Evolutionary conservation across 768 basidiomycete genomes (phyloP).

Genomic region (Calocybe indica): DNA sequence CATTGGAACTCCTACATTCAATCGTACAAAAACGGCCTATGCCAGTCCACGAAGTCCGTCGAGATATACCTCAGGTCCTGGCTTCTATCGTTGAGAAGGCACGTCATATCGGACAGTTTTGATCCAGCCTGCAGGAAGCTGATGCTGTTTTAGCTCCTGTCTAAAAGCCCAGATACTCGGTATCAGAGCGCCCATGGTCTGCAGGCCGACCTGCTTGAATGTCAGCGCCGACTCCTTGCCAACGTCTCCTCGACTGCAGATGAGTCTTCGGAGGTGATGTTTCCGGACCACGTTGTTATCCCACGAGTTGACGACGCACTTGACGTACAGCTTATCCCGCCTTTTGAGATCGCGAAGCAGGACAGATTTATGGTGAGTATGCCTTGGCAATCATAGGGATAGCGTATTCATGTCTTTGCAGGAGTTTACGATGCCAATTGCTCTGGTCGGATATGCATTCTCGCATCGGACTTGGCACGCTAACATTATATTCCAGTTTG

Average conservation of each 20-base stretch:
- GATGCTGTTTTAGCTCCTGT: conserved; percentile 40
- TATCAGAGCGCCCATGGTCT: conserved; percentile 72
- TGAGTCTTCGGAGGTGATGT: conserved; percentile 47
- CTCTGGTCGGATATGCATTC: conserved; percentile 37
- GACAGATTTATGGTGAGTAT: conserved; percentile 56
- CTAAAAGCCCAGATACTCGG: conserved; percentile 60
- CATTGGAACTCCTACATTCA: conserved; percentile 60
- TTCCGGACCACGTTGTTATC: background rate
- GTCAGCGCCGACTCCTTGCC: conserved; percentile 56
- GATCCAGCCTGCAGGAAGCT: conserved; percentile 3
- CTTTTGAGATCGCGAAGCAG: conserved; percentile 58
- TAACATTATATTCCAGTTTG: conserved; percentile 37
- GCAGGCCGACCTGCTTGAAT: conserved; percentile 61
- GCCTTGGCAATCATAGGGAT: background rate
- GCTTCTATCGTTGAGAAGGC: conserved; percentile 69
- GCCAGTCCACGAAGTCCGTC: conserved; percentile 69
- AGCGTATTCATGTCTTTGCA: conserved; percentile 13
- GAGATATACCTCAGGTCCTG: conserved; percentile 68
- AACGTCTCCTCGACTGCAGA: conserved; percentile 53
- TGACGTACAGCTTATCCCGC: conserved; percentile 50
- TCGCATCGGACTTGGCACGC: background rate
- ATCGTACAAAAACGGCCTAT: conserved; percentile 70
- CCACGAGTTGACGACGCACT: background rate
- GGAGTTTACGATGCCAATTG: conserved; percentile 68
- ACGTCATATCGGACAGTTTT: conserved; percentile 1